phyloP scores from a whole-genome alignment of 1,139 yeast genomes.

The Geotrichum australiense region DNA sequence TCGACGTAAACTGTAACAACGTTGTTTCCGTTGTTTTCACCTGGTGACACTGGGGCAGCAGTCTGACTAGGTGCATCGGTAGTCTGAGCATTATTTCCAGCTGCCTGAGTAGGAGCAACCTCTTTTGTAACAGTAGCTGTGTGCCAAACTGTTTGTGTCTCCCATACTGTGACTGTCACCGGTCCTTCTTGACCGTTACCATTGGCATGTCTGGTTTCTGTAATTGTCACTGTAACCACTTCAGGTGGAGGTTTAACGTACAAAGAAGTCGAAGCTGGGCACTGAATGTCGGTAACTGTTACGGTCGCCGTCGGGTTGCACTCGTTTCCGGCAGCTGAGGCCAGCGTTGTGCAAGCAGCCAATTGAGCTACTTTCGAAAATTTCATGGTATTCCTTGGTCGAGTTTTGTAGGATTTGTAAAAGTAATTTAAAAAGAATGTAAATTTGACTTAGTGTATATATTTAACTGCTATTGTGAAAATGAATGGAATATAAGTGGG shows the following conservation, averaged over 20 bases:
- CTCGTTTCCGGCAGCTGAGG: not conserved
- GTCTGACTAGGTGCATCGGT: not conserved
- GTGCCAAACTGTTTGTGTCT: not conserved
- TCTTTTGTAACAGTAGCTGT: conserved; percentile 1
- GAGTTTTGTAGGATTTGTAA: not conserved
- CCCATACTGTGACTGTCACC: conserved; percentile 7
- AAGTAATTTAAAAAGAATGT: not conserved
- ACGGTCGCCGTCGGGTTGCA: not conserved
- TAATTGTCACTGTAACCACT: not conserved
- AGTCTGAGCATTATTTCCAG: not conserved
- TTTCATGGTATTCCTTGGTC: conserved; percentile 4
- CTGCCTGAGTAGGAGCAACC: conserved; percentile 5
- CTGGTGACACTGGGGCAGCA: conserved; percentile 1
- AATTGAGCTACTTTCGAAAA: not conserved
- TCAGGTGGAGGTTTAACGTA: not conserved
- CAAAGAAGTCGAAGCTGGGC: not conserved
- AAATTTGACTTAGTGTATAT: too few species aligned
- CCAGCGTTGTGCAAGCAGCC: not conserved
- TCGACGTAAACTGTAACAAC: conserved; percentile 10
- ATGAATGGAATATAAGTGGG: too few species aligned
- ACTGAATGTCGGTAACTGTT: not conserved
- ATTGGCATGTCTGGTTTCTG: not conserved
- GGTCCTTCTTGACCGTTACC: not conserved
- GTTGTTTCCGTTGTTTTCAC: not conserved
- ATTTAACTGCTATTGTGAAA: too few species aligned